These are phyloP conservation scores for Trifolium dubium DNA, from an alignment of 306 rosid species.

Conservation along the genomic window DNA sequence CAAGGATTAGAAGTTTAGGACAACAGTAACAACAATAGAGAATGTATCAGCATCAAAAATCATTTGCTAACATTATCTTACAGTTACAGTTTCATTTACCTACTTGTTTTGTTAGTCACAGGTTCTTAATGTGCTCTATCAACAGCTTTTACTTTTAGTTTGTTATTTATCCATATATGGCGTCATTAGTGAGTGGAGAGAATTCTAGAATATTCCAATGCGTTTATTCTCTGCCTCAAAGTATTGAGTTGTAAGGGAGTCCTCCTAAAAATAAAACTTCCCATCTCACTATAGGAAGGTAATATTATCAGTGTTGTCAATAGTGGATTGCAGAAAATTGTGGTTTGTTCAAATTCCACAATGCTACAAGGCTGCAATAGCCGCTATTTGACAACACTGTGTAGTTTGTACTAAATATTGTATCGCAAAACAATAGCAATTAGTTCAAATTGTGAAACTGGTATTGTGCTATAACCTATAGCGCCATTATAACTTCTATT, in stretches of 20 bases:
- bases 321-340: no score
- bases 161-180: not conserved
- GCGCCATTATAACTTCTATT: no score
- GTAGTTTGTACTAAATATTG: no score
- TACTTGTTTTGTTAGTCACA: not conserved
- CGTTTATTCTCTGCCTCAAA: not conserved
- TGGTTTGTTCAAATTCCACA: no score
- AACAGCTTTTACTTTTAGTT: not conserved
- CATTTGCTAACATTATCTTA: not conserved
- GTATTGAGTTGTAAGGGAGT: not conserved
- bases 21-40: slow-evolving; percentile 9
- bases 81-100: not conserved
- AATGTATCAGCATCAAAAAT: slow-evolving; percentile 12
- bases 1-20: slow-evolving; percentile 17
- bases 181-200: not conserved
- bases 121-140: not conserved
- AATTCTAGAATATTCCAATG: not conserved
- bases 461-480: no score
- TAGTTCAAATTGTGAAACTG: no score
- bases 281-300: not conserved
- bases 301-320: no score
- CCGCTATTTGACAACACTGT: no score
- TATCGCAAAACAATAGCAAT: no score
- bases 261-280: not conserved
- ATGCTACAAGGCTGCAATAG: no score